Evolutionary conservation across 2,329 filamentous ascomycete species (phyloP), one percentile per base, ranked within the genome.

Genomic region (Penicillium corylophilum): DNA sequence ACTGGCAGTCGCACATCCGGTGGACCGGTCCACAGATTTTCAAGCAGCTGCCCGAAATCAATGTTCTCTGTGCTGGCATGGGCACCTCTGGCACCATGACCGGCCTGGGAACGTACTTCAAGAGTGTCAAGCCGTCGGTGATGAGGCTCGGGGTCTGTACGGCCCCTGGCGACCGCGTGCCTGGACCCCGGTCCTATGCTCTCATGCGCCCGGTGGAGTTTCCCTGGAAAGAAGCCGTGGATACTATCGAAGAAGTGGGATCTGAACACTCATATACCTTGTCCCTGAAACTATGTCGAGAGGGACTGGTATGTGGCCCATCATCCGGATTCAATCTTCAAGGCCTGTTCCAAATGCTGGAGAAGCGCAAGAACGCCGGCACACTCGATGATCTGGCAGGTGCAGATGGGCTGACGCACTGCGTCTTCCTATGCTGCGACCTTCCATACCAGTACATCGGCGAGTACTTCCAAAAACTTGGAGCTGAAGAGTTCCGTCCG

Each of bases 371-470:
- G 57, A 59, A 64, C 0, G 71, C 71, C 0, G 77, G 75, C 0
- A 76, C 69, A 0, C 65, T 84, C 12, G 31, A 64, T 1, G 69
- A 77, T 9, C 64, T 83, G 1, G 71, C 74, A 0, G 76, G 74
- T 0, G 63, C 69, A 0, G 72, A 77, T 28, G 78, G 79, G 1
- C 68, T 74, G 44, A 71, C 80, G 2, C 73, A 79, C 53, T 82
- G 79, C 41, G 81, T 82, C 0, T 86, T 86, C 63, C 64, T 85
- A 3, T 86, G 82, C 67, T 85, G 82, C 51, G 83, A 86, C 50
- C 56, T 86, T 23, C 83, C 83, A 0, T 85, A 86, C 56, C 82
- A 85, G 61, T 85, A 85, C 53, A 77, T 85, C 40, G 71, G 76
- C 22, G 80, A 81, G 56, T 85, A 85, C 60, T 85, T 84, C 57